Evolutionary conservation across 805 yeast genomes (phyloP), one percentile per base, ranked within the genome.

Genomic region (Ogataea siamensis): DNA sequence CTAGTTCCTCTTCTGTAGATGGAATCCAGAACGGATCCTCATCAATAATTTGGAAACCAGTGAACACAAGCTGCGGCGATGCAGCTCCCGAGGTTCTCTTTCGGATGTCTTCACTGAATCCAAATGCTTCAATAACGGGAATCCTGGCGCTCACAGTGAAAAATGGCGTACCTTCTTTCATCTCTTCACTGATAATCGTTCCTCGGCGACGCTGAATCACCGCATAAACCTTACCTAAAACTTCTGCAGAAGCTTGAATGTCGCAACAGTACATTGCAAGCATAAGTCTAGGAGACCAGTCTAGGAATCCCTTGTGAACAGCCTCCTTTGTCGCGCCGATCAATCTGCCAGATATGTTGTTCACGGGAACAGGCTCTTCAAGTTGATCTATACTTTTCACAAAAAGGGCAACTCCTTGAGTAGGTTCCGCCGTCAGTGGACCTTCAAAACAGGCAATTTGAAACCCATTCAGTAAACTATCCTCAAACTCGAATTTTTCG

Each of bases 11-110:
- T 52, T 87, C 97, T 0, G 99, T 93, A 3, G 93, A 86, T 10
- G 99, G 99, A 11, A 93, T 95, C 99, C 99, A 93, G 70, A 85
- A 93, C 30, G 99, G 99, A 68, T 93, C 98, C 49, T 83, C 76
- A 47, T 88, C 95, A 35, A 91, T 76, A 46, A 81, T 67, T 53
- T 88, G 93, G 58, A 76, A 93, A 1, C 98, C 98, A 19, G 84
- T 74, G 54, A 91, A 93, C 7, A 89, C 86, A 37, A 93, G 70
- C 61, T 93, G 99, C 0, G 99, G 99, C 53, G 86, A 83, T 2
- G 99, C 99, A 3, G 96, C 95, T 42, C 99, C 99, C 1, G 96
- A 86, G 0, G 99, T 91, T 49, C 76, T 76, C 63, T 87, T 93
- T 40, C 98, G 71, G 29, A 93, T 86, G 49, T 94, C 98, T 54